These are phyloP conservation scores for Arxiozyma slooffiae DNA, from an alignment of 1,139 yeast species.

Conservation along the genomic window DNA sequence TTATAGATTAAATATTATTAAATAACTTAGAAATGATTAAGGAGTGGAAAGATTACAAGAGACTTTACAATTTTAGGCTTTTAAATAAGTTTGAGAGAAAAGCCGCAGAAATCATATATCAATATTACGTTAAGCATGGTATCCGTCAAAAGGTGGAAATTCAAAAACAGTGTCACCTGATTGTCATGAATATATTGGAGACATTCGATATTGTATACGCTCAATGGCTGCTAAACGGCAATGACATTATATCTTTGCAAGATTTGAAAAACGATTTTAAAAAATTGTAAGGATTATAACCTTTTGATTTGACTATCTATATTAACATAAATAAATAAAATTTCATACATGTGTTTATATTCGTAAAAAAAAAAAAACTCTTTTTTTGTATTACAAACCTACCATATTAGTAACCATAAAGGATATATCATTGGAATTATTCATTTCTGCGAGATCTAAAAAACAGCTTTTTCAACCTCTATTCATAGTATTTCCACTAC, in stretches of 20 bases:
- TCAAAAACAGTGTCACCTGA: conserved; percentile 19
- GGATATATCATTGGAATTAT: neutral
- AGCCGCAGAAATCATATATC: conserved; percentile 28
- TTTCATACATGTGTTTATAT: neutral
- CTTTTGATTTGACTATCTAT: neutral
- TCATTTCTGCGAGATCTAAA: conserved; percentile 36
- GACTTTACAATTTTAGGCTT: conserved; percentile 23
- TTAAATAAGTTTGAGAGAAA: conserved; percentile 24
- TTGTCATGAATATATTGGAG: conserved; percentile 22
- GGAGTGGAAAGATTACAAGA: conserved; percentile 21
- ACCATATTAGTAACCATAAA: conserved; percentile 29
- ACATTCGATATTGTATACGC: conserved; percentile 38
- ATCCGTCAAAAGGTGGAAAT: conserved; percentile 8
- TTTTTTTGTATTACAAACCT: conserved; percentile 18
- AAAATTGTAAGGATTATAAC: conserved; percentile 5
- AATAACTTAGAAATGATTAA: conserved; percentile 10
- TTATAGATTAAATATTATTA: conserved; percentile 36
- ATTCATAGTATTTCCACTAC: conserved; percentile 84
- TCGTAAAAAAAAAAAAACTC: too few relatives aligned
- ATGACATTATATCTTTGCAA: conserved; percentile 27
- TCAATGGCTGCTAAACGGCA: conserved; percentile 42
- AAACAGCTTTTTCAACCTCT: conserved; percentile 43
- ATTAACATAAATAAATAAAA: neutral
- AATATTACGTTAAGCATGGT: conserved; percentile 12
- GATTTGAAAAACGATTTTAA: conserved; percentile 21